Conservation (phyloP, 148 eudicot genomes). For the Fagopyrum homotropicum region DNA sequence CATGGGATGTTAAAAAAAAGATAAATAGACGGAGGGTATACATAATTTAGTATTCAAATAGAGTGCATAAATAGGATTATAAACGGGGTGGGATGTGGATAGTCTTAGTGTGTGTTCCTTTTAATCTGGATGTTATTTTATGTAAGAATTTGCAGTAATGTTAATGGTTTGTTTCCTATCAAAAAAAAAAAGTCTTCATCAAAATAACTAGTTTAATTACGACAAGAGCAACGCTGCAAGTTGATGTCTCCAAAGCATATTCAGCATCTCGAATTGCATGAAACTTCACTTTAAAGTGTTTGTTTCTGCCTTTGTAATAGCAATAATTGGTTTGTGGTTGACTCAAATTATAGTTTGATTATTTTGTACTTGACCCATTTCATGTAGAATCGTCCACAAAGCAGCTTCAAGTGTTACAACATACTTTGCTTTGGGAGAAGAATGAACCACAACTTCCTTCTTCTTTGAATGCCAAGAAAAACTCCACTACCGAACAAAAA, state of each 20-base stretch:
- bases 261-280: background rate
- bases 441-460: constrained; percentile 2
- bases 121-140: too few relatives aligned
- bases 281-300: background rate
- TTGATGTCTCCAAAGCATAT: background rate
- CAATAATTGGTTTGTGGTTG: background rate
- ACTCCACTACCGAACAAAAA: background rate
- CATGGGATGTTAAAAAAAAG: too few relatives aligned
- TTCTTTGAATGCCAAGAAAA: constrained; percentile 16
- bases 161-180: too few relatives aligned
- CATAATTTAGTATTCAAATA: too few relatives aligned
- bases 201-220: background rate
- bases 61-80: too few relatives aligned
- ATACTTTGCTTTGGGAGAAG: background rate
- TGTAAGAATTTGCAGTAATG: too few relatives aligned
- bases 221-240: background rate
- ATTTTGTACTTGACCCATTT: background rate
- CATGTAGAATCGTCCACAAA: background rate
- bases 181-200: background rate
- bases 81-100: too few relatives aligned
- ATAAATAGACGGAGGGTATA: too few relatives aligned
- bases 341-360: background rate
- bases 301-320: background rate
- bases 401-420: background rate
- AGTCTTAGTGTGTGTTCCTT: too few relatives aligned